phyloP scores from a whole-genome alignment of 805 yeast species.

The Cyberlindnera veronae region DNA sequence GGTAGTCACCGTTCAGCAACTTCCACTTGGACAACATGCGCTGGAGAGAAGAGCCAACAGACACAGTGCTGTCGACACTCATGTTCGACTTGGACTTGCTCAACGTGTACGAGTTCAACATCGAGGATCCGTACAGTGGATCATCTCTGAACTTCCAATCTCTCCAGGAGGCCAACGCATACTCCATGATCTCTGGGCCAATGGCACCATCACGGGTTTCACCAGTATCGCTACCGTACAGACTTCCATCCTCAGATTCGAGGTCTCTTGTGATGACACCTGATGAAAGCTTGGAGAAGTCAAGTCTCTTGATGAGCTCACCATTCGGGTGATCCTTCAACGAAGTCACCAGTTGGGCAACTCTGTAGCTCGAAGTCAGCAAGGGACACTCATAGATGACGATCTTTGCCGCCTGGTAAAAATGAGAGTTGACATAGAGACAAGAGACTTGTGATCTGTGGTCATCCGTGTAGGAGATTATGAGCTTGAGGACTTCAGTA shows the following conservation, averaged over 20 bases:
- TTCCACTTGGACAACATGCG: conserved; percentile 10
- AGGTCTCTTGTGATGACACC: conserved; percentile 32
- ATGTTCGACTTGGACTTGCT: conserved; percentile 25
- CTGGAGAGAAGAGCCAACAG: conserved; percentile 18
- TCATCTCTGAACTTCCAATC: conserved; percentile 83
- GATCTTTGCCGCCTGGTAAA: conserved; percentile 50
- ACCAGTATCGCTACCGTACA: conserved; percentile 12
- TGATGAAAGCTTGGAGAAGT: conserved; percentile 48
- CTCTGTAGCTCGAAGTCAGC: conserved; percentile 69
- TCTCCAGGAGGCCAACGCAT: conserved; percentile 79
- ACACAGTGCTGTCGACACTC: conserved; percentile 20
- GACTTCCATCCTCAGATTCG: conserved; percentile 9
- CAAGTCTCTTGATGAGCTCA: conserved; percentile 48
- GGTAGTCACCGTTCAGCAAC: not conserved
- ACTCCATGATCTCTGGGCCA: conserved; percentile 19
- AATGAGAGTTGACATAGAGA: conserved; percentile 47
- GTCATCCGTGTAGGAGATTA: conserved; percentile 30
- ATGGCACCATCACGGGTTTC: too few relatives aligned
- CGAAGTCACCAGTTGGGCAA: conserved; percentile 74
- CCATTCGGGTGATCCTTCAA: conserved; percentile 61
- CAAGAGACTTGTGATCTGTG: conserved; percentile 40
- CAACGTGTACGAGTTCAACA: conserved; percentile 30
- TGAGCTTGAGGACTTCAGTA: conserved; percentile 28
- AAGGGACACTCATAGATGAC: conserved; percentile 51
- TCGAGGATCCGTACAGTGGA: conserved; percentile 51